Evolutionary conservation across 2,329 filamentous ascomycete genomes (phyloP), one percentile per base, ranked within the genome.

Genomic region (Pseudogymnoascus sp.): DNA sequence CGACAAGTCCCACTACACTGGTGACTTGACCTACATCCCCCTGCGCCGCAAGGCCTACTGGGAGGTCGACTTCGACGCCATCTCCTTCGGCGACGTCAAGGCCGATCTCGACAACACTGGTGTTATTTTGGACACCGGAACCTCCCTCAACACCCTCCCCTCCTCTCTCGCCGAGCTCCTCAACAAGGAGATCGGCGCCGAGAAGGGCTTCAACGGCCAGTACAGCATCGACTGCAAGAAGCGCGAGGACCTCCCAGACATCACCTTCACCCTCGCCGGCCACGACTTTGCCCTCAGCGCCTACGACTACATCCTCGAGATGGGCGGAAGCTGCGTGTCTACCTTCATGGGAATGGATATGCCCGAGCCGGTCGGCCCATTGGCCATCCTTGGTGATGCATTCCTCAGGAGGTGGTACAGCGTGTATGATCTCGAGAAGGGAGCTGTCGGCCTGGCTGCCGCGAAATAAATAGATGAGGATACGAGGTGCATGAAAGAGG

Each of bases 31-130:
- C 74, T 95, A 91, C 76, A 91, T 99, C 68, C 94, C 94, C 61
- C 85, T 99, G 69, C 90, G 94, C 76, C 90, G 94, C 74, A 97
- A 97, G 88, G 94, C 94, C 58, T 99, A 99, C 84, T 99, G 94
- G 94, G 94, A 99, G 83, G 93, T 99, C 61, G 92, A 97, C 71
- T 86, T 99, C 64, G 88, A 97, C 71, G 82, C 91, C 66, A 94
- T 99, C 77, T 86, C 88, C 61, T 91, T 97, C 66, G 95, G 94
- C 69, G 83, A 92, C 60, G 84, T 89, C 72, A 87, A 85, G 67
- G 92, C 92, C 64, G 89, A 96, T 75, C 86, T 97, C 66, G 93
- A 97, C 67, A 85, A 90, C 81, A 97, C 91, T 62, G 95, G 94
- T 78, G 90, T 91, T 70, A 97, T 99, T 67, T 89, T 99, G 64